phyloP scores from a whole-genome alignment of 1,284 basidiomycete genomes.

The Rugosomyces carneus region DNA sequence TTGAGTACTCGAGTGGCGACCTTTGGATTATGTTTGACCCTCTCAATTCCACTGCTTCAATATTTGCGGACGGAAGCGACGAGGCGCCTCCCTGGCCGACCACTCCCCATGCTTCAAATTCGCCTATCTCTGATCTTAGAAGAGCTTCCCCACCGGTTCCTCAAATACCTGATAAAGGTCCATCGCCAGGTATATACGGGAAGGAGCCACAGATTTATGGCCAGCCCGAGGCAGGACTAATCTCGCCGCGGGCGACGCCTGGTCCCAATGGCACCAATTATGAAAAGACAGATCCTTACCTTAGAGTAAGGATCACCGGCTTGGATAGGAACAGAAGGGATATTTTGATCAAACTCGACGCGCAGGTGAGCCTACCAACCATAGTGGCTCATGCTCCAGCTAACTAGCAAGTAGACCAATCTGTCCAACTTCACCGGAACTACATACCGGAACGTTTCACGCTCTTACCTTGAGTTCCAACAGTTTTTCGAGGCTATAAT shows the following conservation, averaged over 20 bases:
- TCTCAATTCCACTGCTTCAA: conserved; percentile 41
- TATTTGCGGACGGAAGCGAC: conserved; percentile 36
- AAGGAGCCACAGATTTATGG: conserved; percentile 80
- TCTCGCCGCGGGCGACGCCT: conserved; percentile 62
- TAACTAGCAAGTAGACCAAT: conserved; percentile 68
- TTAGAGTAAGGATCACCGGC: conserved; percentile 82
- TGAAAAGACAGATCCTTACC: conserved; percentile 74
- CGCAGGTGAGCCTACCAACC: conserved; percentile 57
- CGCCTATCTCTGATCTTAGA: conserved; percentile 46
- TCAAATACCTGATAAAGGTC: conserved; percentile 42
- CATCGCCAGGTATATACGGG: conserved; percentile 55
- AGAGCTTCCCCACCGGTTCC: conserved; percentile 38
- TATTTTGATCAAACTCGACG: conserved; percentile 86
- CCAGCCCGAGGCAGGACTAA: conserved; percentile 71
- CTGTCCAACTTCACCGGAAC: conserved; percentile 84
- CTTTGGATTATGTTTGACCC: conserved; percentile 33
- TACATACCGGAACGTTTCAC: conserved; percentile 85
- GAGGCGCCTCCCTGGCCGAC: conserved; percentile 53
- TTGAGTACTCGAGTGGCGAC: not conserved
- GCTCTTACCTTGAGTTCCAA: conserved; percentile 89
- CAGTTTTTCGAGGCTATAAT: conserved; percentile 85
- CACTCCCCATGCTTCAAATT: conserved; percentile 47
- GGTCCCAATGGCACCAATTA: conserved; percentile 61
- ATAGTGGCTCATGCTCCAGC: conserved; percentile 4
- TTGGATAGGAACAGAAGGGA: conserved; percentile 92